Evolutionary conservation across 129 eudicot species (phyloP).

Genomic region (Tagetes erecta): DNA sequence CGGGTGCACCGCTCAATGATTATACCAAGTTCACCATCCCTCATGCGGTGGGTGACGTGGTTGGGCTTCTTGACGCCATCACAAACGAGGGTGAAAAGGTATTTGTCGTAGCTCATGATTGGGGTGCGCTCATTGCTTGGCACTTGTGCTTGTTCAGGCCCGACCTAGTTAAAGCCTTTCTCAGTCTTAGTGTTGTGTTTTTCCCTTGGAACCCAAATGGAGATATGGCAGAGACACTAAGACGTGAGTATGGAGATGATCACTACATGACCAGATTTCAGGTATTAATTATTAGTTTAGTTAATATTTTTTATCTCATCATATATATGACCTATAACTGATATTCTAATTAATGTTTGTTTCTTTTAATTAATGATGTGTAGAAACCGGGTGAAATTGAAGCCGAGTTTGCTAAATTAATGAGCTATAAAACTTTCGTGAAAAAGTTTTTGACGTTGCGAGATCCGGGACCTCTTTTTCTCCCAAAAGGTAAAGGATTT

Average conservation of each 20-base stretch:
- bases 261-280: too few relatives aligned
- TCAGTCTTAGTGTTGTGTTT: conserved; percentile 40
- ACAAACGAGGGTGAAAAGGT: conserved; percentile 26
- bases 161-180: conserved; percentile 36
- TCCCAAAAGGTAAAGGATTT: conserved; percentile 46
- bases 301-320: too few relatives aligned
- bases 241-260: too few relatives aligned
- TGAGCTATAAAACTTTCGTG: conserved; percentile 28
- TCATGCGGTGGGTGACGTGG: conserved; percentile 37
- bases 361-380: neutral
- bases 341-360: neutral
- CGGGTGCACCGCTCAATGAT: conserved; percentile 32
- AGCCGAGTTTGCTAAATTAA: conserved; percentile 39
- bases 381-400: conserved; percentile 50
- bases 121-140: conserved; percentile 32
- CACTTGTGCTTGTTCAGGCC: conserved; percentile 40
- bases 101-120: conserved; percentile 38
- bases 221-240: neutral
- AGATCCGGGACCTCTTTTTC: conserved; percentile 39
- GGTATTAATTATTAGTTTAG: too few relatives aligned
- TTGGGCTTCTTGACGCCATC: conserved; percentile 35
- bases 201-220: neutral
- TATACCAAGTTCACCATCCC: conserved; percentile 29
- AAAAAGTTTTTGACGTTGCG: conserved; percentile 41
- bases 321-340: too few relatives aligned